Evolutionary conservation across 2,329 filamentous ascomycete genomes (phyloP), one percentile per base, ranked within the genome.

Genomic region (Zalaria sp.): DNA sequence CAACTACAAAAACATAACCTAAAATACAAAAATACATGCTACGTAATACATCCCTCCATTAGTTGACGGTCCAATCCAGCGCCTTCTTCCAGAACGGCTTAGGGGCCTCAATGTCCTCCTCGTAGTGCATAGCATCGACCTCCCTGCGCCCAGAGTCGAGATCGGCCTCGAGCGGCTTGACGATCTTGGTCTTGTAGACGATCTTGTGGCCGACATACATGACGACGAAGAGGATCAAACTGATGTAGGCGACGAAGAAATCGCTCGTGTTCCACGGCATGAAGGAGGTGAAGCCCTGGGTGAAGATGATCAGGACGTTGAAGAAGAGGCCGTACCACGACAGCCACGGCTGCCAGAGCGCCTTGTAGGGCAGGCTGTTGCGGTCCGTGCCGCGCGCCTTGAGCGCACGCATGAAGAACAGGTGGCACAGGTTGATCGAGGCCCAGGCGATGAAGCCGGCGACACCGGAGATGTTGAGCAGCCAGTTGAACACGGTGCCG

Each of bases 211-310:
- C 75, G 3, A 79, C 37, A 55, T 75, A 88, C 2, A 89, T 61
- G 0, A 78, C 50, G 0, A 81, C 82, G 53, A 83, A 85, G 2
- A 86, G 61, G 4, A 72, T 73, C 38, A 88, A 72, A 69, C 84
- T 85, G 40, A 79, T 75, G 58, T 88, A 88, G 3, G 61, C 65
- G 57, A 87, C 85, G 25, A 91, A 60, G 56, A 91, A 91, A 5
- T 73, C 75, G 5, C 78, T 70, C 0, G 82, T 56, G 46, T 75
- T 69, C 84, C 81, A 89, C 4, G 71, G 68, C 3, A 64, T 58
- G 35, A 64, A 65, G 0, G 59, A 57, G 3, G 59, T 63, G 46
- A 64, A 65, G 9, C 3, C 67, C 68, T 0, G 80, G 75, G 60
- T 64, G 5, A 65, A 40, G 32, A 60, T 61, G 47, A 65, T 63